A percentile compares a stretch with the other conserved stretches of the same genome.
These are phyloP conservation scores for Tremellales sp. DNA, from an alignment of 1,284 basidiomycete genomes.

Conservation along the genomic window DNA sequence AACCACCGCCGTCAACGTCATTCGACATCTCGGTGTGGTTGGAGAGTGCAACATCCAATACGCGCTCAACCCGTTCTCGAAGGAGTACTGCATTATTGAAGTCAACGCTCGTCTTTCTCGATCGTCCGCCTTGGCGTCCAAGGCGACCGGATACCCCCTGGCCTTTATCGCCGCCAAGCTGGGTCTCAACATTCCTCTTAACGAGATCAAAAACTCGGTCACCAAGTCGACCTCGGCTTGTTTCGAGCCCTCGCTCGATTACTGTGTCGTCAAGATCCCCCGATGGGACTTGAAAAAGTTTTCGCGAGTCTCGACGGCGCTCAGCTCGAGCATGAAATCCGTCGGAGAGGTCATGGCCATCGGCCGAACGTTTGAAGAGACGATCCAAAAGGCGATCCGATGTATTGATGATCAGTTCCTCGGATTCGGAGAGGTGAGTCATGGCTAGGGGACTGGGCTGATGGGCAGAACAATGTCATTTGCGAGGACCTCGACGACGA, in stretches of 20 bases:
- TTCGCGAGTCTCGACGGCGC: slow-evolving; percentile 75
- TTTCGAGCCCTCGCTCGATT: slow-evolving; percentile 97
- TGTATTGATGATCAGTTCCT: slow-evolving; percentile 92
- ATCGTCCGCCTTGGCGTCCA: slow-evolving; percentile 95
- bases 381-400: slow-evolving; percentile 94
- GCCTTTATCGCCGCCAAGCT: slow-evolving; percentile 99
- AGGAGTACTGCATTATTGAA: slow-evolving; percentile 99
- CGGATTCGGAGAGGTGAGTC: slow-evolving; percentile 86
- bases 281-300: slow-evolving; percentile 99
- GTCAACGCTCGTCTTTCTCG: slow-evolving; percentile 99
- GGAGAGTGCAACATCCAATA: slow-evolving; percentile 99
- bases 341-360: slow-evolving; percentile 99
- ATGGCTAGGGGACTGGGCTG: no score
- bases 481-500: slow-evolving; percentile 80
- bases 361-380: slow-evolving; percentile 96
- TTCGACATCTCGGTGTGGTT: slow-evolving; percentile 93
- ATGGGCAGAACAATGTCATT: slow-evolving; percentile 54
- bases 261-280: slow-evolving; percentile 96
- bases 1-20: slow-evolving; percentile 96
- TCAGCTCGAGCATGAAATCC: slow-evolving; percentile 96
- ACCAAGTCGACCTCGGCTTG: slow-evolving; percentile 95
- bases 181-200: slow-evolving; percentile 91
- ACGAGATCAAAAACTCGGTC: slow-evolving; percentile 96
- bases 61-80: slow-evolving; percentile 88
- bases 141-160: slow-evolving; percentile 96